Base-by-base conservation (phyloP, 1,284 basidiomycete species). In the Filobasidium uniguttulatum region DNA sequence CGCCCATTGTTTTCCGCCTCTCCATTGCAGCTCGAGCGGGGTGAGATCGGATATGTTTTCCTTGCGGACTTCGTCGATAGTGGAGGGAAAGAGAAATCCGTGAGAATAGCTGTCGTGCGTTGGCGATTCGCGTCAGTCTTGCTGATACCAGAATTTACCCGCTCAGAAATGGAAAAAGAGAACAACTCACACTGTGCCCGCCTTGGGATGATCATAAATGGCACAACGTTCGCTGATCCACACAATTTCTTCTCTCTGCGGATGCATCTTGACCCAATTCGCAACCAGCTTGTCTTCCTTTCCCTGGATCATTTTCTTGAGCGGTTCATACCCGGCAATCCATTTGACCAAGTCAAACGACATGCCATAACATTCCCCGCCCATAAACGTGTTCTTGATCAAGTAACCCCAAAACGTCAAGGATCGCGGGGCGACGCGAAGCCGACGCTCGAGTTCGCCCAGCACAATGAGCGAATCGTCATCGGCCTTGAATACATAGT, bases 181-280 rank as follows among this genome's bases (percentile, higher is more conserved):
- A n/a, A n/a, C n/a, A 44, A 72, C 83, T 62, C 73, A 87, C 78
- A 90, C 86, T 19, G 91, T 96, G 43, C 84, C 82, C 2, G 85
- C 80, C 47, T 88, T 83, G 0, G 93, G 93, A 69, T 96, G 91
- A 67, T 98, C 93, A 69, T 98, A 96, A 57, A 98, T 89, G 87
- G 88, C 96, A 68, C 93, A 97, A 25, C 82, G 79, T 64, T 98
- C 93, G 59, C 85, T 83, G 26, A 78, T 76, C 89, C 89, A 97
- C 48, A 87, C 78, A 33, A 98, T 79, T 56, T 82, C 76, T 30
- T 77, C 71, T 10, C 82, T 78, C 43, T 81, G 78, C 0, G 93
- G 93, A 70, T 97, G 91, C 51, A 81, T 64, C 30, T 77, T 76
- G 77, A 98, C 88, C 94, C 93, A 98, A 59, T 82, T 83, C 3